These are phyloP conservation scores for Xerophyta viscosa DNA, from an alignment of 106 monocot species.

Conservation along the genomic window DNA sequence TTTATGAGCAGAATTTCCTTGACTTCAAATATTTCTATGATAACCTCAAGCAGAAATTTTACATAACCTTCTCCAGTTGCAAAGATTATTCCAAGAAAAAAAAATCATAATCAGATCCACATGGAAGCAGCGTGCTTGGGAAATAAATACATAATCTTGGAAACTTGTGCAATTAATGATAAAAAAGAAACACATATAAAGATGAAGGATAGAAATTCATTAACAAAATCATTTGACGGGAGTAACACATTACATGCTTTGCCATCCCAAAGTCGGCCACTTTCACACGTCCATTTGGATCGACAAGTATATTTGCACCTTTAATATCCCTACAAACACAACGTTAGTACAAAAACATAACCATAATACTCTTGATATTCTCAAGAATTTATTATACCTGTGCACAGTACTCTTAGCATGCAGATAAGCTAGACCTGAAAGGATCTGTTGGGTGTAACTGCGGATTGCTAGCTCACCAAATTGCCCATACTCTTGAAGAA, in stretches of 20 bases:
- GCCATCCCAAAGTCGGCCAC: constrained; percentile 99
- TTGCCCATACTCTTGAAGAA: constrained; percentile 93
- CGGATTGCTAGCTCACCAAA: constrained; percentile 94
- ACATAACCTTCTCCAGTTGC: too few species aligned
- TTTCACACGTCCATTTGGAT: constrained; percentile 95
- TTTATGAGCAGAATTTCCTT: too few species aligned
- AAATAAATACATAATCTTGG: too few species aligned
- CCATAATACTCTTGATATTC: not conserved
- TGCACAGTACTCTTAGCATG: constrained; percentile 94
- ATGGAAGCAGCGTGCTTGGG: too few species aligned
- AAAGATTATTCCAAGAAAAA: too few species aligned
- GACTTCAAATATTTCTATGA: too few species aligned
- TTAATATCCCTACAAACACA: constrained; percentile 78
- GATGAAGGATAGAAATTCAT: too few species aligned
- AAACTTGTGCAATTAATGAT: too few species aligned
- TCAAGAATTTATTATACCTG: constrained; percentile 37
- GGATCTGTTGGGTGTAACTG: constrained; percentile 91
- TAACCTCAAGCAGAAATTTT: too few species aligned
- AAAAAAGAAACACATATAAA: too few species aligned
- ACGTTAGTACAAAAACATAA: not conserved
- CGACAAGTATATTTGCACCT: constrained; percentile 98
- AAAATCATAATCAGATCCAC: too few species aligned
- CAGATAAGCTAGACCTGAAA: constrained; percentile 91
- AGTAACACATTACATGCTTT: constrained; percentile 64
- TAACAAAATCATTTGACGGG: not conserved